Evolutionary conservation across 192 early-diverging fungal genomes (phyloP), one percentile per base, ranked within the genome.

Genomic region (Backusella australiensis): DNA sequence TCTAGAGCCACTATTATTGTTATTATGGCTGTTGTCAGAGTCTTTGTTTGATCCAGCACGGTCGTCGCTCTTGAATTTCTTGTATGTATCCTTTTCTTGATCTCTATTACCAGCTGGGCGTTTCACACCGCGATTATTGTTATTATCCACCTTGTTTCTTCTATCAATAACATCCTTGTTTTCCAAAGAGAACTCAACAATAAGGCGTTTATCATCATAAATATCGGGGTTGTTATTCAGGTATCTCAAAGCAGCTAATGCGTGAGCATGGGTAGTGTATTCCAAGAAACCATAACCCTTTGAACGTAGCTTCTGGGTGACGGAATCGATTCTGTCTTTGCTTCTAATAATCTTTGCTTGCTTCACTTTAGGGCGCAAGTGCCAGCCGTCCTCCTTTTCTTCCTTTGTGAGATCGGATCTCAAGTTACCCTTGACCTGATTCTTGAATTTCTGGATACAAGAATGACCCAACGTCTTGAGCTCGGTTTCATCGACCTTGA

Each of bases 281-380:
- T 99, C 97, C 80, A 99, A 84, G 86, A 99, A 99, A 38, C 94
- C 96, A 74, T 93, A 98, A 53, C 97, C 96, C 81, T 94, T 94
- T 73, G 90, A 92, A 35, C 91, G 88, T 17, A 84, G 77, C 76
- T 90, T 83, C 42, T 93, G 88, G 1, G 93, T 92, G 9, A 73
- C 81, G 2, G 85, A 80, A 80, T 99, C 97, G 23, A 96, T 85
- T 49, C 94, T 88, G 75, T 94, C 94, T 68, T 89, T 90, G 44
- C 89, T 90, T 23, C 90, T 87, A 52, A 97, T 85, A 68, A 97
- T 86, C 85, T 97, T 97, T 65, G 92, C 92, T 84, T 97, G 92
- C 76, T 83, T 86, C 7, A 94, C 77, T 69, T 80, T 78, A 7
- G 89, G 87, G 46, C 78, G 76, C 74, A 86, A 86, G 70, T 90